Conservation (phyloP, 2,329 filamentous ascomycete species). For the Colletotrichum sp. region DNA sequence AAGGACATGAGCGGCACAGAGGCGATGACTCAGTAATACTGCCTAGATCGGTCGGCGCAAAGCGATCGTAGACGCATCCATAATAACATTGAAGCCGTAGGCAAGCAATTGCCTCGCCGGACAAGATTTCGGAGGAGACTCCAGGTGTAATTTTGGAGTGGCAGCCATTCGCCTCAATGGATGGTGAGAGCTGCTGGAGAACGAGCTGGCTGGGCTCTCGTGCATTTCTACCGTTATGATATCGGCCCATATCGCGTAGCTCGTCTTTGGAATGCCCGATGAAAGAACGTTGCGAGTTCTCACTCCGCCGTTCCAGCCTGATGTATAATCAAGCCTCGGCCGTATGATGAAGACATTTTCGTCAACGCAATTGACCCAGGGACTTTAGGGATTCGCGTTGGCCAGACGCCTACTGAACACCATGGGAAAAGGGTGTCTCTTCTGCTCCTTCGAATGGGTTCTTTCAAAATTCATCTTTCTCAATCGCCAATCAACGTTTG, state of each 20-base stretch:
- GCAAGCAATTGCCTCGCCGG: neutral
- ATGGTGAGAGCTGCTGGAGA: too few species aligned
- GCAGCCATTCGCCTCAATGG: accelerated
- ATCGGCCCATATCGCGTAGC: accelerated
- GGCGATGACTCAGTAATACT: neutral
- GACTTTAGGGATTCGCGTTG: too few species aligned
- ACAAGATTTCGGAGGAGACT: accelerated
- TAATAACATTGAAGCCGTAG: neutral
- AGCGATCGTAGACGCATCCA: neutral
- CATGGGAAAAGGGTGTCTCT: too few species aligned
- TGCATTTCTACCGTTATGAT: neutral
- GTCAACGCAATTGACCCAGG: accelerated
- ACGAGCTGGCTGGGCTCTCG: accelerated
- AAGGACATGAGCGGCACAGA: neutral
- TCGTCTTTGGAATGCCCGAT: accelerated
- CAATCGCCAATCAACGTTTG: too few species aligned
- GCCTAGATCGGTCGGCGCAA: neutral
- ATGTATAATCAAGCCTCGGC: too few species aligned
- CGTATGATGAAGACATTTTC: too few species aligned
- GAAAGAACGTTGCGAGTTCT: neutral
- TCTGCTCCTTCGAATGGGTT: too few species aligned
- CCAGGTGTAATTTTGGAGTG: accelerated
- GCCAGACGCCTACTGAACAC: too few species aligned
- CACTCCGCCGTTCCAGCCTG: too few species aligned
- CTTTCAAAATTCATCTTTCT: too few species aligned